phyloP scores from a whole-genome alignment of 148 eudicot species.

The Arctostaphylos glauca region DNA sequence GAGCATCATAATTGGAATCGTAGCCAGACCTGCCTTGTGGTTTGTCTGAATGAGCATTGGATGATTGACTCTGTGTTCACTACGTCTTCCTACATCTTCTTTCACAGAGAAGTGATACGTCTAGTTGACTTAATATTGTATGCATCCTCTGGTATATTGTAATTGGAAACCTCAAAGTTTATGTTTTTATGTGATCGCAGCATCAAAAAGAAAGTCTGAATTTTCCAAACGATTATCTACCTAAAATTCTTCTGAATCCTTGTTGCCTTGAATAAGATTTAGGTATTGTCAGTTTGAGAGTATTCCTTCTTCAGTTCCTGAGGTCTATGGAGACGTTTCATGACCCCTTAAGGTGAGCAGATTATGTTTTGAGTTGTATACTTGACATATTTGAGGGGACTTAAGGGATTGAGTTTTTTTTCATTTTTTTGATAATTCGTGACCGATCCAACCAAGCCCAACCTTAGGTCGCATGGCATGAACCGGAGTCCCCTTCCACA shows the following conservation, averaged over 20 bases:
- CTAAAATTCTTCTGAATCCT: neutral
- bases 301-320: neutral
- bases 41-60: neutral
- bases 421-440: no score
- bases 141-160: neutral
- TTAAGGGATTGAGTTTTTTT: no score
- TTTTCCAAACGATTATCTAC: no score
- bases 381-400: neutral
- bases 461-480: no score
- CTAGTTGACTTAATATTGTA: neutral
- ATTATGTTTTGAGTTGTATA: neutral
- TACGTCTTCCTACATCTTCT: neutral
- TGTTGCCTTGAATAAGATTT: neutral
- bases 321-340: neutral
- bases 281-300: neutral
- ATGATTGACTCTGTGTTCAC: neutral
- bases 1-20: neutral
- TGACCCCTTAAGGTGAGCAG: neutral
- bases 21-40: neutral
- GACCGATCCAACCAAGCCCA: no score
- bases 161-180: no score
- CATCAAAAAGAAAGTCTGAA: no score
- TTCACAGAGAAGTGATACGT: neutral
- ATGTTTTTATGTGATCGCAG: no score
- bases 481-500: no score